phyloP scores from a whole-genome alignment of 768 basidiomycete genomes.

The Phaeotremella fagi region DNA sequence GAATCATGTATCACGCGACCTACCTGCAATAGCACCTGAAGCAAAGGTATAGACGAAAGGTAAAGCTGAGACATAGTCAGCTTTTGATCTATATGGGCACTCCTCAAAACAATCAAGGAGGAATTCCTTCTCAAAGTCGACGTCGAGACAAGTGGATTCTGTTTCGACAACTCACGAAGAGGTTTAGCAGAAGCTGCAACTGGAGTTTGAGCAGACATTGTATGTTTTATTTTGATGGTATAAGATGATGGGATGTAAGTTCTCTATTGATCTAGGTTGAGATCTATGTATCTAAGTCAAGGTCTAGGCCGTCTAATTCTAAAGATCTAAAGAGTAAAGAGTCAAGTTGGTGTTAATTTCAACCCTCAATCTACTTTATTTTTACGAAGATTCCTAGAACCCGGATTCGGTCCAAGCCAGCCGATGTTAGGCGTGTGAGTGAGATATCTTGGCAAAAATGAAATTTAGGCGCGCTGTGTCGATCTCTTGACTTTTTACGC shows the following conservation, averaged over 20 bases:
- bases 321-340: too few species aligned
- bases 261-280: too few species aligned
- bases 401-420: too few species aligned
- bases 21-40: constrained; percentile 93
- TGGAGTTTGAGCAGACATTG: background rate
- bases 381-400: too few species aligned
- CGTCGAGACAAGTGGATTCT: background rate
- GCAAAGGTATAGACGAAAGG: constrained; percentile 68
- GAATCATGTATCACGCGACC: constrained; percentile 38
- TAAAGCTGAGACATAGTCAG: constrained; percentile 38
- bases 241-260: background rate
- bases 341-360: too few species aligned
- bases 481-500: too few species aligned
- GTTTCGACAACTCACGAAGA: background rate
- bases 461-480: too few species aligned
- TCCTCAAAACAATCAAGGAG: background rate
- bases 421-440: too few species aligned
- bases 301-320: too few species aligned
- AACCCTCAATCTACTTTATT: too few species aligned
- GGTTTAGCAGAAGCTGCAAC: background rate
- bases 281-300: background rate
- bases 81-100: background rate
- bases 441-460: too few species aligned
- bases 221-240: background rate
- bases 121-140: background rate